Base-by-base conservation (phyloP, 805 yeast species). In the Cyberlindnera xishuangbannaensis region DNA sequence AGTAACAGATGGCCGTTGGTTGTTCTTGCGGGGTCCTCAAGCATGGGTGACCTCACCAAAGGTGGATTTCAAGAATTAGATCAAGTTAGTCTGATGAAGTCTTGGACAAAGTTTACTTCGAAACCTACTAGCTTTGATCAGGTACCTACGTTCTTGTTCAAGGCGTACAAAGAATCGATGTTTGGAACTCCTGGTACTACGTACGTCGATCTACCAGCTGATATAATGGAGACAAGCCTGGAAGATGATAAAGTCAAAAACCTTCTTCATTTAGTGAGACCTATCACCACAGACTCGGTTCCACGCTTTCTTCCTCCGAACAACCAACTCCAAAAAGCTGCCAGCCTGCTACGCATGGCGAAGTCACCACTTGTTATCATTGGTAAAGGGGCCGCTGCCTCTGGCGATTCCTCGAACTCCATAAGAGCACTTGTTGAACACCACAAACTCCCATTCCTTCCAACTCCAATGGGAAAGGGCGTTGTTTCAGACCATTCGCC, bases 391-490 rank as follows among this genome's bases (percentile, higher is more conserved):
- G 70, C 80, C 3, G n/a, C n/a, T n/a, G 71, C 80, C 0, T 64
- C 69, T 37, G 59, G 62, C 2, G 53, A 55, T 23, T 68, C 74
- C 1, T 67, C 71, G 6, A 28, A 20, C 2, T 48, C 52, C 3
- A 39, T 79, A 7, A 53, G 69, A 2, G 25, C 43, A 0, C 62
- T 80, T 31, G 64, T 79, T 14, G 32, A 50, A 6, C 23, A 33
- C 1, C 69, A 73, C 32, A 47, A 59, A 8, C 31, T 79, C 2
- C 73, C 81, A 1, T 80, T 80, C 44, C 48, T 80, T 30, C 84
- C 87, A 8, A 79, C 87, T 0, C 86, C 88, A 4, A 80, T 80
- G 88, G 88, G 83, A 1, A 80, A 80, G 53, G 88, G 88, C 8
- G 73, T 79, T 1, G 56, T 80, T 1, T 60, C 72, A 3, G 88